Evolutionary conservation across 257 asterid species (phyloP), one percentile per base, ranked within the genome.

Genomic region (Petunia axillaris): DNA sequence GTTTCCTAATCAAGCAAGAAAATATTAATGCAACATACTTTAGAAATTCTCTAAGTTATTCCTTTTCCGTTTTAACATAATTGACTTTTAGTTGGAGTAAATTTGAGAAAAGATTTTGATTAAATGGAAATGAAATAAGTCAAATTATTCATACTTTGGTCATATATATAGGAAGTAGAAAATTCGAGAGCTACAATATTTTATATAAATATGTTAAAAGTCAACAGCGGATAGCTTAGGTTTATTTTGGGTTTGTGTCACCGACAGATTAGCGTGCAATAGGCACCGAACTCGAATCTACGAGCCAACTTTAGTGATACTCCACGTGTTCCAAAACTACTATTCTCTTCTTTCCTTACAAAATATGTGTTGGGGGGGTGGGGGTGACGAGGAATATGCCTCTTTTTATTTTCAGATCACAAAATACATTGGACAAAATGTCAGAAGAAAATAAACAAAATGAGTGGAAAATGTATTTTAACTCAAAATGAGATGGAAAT

Each of bases 71-170:
- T 70, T 46, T 9, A 11, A 71, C 41, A 6, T 46, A 48, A 35
- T 71, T 48, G 77, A 71, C 77, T 71, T 71, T 58, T 71, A 46
- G 60, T 71, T 71, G 60, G 44, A 10, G 77, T 25, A 16, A 25
- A 71, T 71, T 48, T 48, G 44, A 71, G 77, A 4, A 71, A 48
- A 48, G 77, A 53, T 10, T 9, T 25, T 71, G 58, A 44, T 44
- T 16, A 4, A 44, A 7, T 67, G 15, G 14, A 25, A 48, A 10
- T 70, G 16, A 46, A 9, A 36, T 2, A 62, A 46, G 43, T 70
- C 77, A 48, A 44, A 46, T 70, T 40, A 44, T 7, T 9, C 39
- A 5, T 8, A 46, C 9, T 25, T 44, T 25, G 25, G 25, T 46
- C 16, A 55, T 11, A 55, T 4, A 55, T 11, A 55, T 4, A 10